Evolutionary conservation across 768 basidiomycete genomes (phyloP), one percentile per base, ranked within the genome.

Genomic region (Suillus clintonianus): DNA sequence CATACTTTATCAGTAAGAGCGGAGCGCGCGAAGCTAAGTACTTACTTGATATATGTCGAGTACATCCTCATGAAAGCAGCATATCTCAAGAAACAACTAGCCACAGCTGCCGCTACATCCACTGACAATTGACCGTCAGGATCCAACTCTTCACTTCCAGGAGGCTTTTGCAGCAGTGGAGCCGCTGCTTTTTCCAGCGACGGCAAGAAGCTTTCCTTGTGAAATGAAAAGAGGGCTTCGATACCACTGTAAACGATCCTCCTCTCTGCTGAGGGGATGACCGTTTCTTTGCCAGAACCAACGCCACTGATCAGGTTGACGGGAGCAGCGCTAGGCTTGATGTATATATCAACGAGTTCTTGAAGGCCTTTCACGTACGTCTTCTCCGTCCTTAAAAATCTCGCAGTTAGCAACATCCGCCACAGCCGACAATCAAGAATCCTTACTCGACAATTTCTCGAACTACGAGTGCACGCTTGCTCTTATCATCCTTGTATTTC

Each of bases 51-150:
- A 74, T 98, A 99, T 50, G 91, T 92, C 37, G 95, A 95, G 75
- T 99, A 99, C 91, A 99, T 98, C 80, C 83, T 93, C 93, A 99
- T 94, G 81, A 98, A 98, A 5, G 97, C 95, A 36, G 95, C 93
- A 76, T 99, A 95, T 60, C 90, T 92, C 61, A 94, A 80, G 77
- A 99, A 99, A 54, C 93, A 95, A 62, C 89, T 85, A 8, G 93
- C 96, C 42, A 99, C 90, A 15, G 86, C 83, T 64, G 85, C 90
- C 0, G 93, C 94, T 15, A 93, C 92, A 51, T 80, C 80, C 59
- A 89, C 75, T 0, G 95, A 94, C 42, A 92, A 71, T 62, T 87
- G 85, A 0, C 93, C 94, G 64, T 92, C 89, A 4, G 81, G 77
- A 70, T 95, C 93, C 19, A 81, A 78, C 48, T 84, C 82, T 43